These are phyloP conservation scores for Inga laurina DNA, from an alignment of 306 rosid species.

Conservation along the genomic window DNA sequence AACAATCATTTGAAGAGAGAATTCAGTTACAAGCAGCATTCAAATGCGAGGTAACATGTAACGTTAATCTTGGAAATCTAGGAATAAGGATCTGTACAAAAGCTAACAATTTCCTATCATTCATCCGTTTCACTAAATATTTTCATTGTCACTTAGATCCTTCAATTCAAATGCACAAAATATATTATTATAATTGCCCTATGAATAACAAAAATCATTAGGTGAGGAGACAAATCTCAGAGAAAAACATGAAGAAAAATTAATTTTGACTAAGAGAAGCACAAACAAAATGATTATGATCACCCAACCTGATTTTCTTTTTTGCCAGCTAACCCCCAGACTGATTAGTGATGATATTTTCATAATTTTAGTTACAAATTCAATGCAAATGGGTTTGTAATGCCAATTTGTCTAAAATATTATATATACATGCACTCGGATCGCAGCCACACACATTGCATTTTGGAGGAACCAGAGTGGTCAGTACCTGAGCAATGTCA, in stretches of 20 bases:
- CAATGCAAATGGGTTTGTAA: background rate
- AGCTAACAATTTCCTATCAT: background rate
- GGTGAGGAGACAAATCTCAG: too few species aligned
- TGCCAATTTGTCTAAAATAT: background rate
- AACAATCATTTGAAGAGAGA: background rate
- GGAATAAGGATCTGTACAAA: background rate
- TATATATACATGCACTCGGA: too few species aligned
- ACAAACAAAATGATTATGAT: too few species aligned
- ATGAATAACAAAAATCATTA: too few species aligned
- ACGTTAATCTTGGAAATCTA: background rate
- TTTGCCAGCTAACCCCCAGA: background rate
- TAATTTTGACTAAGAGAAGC: too few species aligned
- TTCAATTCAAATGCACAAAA: too few species aligned
- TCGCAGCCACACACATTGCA: rapidly evolving
- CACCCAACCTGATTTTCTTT: too few species aligned
- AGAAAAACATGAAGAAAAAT: too few species aligned
- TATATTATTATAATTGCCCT: too few species aligned
- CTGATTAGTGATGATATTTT: too few species aligned
- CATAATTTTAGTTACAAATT: background rate
- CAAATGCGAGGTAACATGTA: background rate
- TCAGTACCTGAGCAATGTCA: background rate
- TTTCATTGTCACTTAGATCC: too few species aligned
- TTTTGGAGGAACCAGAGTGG: background rate
- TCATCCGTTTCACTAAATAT: background rate
- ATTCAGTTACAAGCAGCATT: background rate